Base-by-base conservation (phyloP, 78 protist species). In the Dictyostelium purpureum region DNA sequence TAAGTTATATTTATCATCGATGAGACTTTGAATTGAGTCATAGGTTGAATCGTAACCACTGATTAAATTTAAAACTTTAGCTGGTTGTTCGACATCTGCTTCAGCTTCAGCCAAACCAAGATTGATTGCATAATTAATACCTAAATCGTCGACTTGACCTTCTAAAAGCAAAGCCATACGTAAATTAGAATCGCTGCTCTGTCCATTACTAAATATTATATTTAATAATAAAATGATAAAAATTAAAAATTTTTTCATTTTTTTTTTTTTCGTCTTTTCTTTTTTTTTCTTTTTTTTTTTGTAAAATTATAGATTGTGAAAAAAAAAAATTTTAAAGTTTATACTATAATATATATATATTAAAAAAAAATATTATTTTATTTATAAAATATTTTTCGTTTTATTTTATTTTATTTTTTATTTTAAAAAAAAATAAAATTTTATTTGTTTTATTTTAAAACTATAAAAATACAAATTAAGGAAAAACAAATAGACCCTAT, bases 71-170 rank as follows among this genome's bases (percentile, higher is more conserved):
- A 73, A 2, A 1, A 73, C 80, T 51, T 28, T 37, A 10, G 47
- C 51, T n/a, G 59, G 35, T 12, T 37, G 16, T 40, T 73, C 10
- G 18, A 85, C 21, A 0, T 28, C 4, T 18, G 77, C 54, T 47
- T 85, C 92, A 10, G 92, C 73, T 24, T 43, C 40, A n/a, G 74
- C 76, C 6, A 51, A 42, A 19, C 92, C 92, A 31, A 59, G 71
- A 43, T 73, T 85, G 40, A 85, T 49, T 26, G 40, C 49, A 45
- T 85, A 85, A 35, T 85, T 85, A 24, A 73, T 71, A 42, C 74
- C 92, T 12, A 85, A 69, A 85, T 85, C 92, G 1, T 47, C 56
- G 0, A 85, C 52, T 28, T 26, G 38, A 10, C 92, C 92, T 40
- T 73, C 79, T 51, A 82, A 73, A 0, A 85, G n/a, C 38, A 73